Evolutionary conservation across 1,284 basidiomycete genomes (phyloP), one percentile per base, ranked within the genome.

Genomic region (Cutaneotrichosporon dermatis): DNA sequence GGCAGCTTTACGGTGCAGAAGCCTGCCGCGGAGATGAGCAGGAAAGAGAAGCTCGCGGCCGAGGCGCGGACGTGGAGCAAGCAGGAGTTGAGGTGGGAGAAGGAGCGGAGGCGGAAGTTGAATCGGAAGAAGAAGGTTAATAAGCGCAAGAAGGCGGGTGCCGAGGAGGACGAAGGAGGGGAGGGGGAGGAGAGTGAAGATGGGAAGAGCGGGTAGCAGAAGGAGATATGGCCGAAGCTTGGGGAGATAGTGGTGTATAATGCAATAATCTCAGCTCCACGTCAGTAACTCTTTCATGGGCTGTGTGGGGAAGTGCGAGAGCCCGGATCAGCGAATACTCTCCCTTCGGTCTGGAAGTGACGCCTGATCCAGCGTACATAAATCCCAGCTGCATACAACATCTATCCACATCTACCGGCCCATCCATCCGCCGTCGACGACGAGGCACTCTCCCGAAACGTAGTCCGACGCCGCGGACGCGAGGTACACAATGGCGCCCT

Each of bases 401-500:
- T 25, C 25, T 25, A 25, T 25, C 25, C 25, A 25, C 12, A 45
- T 37, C 16, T 43, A 64, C 36, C 62, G 41, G 51, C 67, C 76
- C 78, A 79, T 79, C 78, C 78, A 79, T 61, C 78, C 77, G 58
- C 78, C 78, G 58, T 79, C 78, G 57, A 79, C 76, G 15, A 75
- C 67, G 49, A 76, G 13, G 39, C 76, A 82, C 77, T 96, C 93
- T 48, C 94, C 94, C 63, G 87, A 91, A 15, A 97, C 85, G 71
- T 96, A 97, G 76, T 91, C 86, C 69, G 88, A 90, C 1, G 92
- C 93, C 49, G 79, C 79, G 66, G 88, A 90, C 5, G 92, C 89
- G 40, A 97, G 85, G 79, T 91, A 97, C n/a, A 96, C 85, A 55
- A 90, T 79, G 0, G 91, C 89, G 6, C 93, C 93, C 39, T 89